These are phyloP conservation scores for Helichrysum umbraculigerum DNA, from an alignment of 129 eudicot species.

Conservation along the genomic window DNA sequence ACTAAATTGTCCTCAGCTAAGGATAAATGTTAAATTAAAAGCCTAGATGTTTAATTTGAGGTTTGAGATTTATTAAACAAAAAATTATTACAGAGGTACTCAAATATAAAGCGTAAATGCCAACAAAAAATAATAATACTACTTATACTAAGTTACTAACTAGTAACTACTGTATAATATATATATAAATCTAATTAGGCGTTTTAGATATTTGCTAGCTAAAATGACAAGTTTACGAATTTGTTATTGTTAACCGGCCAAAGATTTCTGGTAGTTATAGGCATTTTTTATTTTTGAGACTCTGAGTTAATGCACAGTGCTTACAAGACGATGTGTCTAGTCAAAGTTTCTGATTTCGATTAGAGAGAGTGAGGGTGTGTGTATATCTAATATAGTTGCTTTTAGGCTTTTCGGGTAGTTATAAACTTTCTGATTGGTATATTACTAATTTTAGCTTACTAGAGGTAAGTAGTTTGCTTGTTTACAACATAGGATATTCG, in stretches of 20 bases:
- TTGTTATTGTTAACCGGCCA: conserved; percentile 7
- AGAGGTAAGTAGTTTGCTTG: not conserved
- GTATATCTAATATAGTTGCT: not conserved
- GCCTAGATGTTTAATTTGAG: conserved; percentile 7
- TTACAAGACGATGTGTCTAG: too few relatives aligned
- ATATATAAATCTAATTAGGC: too few relatives aligned
- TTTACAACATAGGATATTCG: not conserved
- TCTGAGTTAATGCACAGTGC: too few relatives aligned
- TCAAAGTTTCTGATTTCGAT: too few relatives aligned
- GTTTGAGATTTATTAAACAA: conserved; percentile 8
- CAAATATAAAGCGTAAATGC: not conserved
- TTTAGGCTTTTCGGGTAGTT: not conserved
- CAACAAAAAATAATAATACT: too few relatives aligned
- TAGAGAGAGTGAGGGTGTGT: too few relatives aligned
- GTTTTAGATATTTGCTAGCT: not conserved
- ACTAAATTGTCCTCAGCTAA: not conserved
- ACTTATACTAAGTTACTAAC: too few relatives aligned
- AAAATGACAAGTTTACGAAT: not conserved
- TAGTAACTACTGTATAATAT: too few relatives aligned
- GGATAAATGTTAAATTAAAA: not conserved
- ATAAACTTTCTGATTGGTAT: conserved; percentile 13
- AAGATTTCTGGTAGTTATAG: not conserved
- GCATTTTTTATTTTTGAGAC: not conserved
- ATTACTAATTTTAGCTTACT: not conserved
- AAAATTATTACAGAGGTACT: not conserved